phyloP scores from a whole-genome alignment of 495 filamentous ascomycete genomes.

The Tuber microsphaerosporum region DNA sequence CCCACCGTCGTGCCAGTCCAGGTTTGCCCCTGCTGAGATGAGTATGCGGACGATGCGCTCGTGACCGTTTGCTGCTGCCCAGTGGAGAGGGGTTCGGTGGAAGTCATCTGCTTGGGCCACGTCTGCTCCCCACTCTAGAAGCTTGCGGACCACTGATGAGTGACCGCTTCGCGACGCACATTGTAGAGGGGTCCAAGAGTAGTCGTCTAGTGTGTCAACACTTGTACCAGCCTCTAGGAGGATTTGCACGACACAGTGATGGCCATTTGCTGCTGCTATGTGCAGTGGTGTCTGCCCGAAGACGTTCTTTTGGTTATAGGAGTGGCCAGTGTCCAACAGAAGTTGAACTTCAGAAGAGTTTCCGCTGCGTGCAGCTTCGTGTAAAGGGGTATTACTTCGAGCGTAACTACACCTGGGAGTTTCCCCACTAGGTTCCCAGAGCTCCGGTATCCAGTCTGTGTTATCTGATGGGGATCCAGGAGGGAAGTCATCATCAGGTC shows the following conservation, averaged over 20 bases:
- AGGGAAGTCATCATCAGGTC: neutral
- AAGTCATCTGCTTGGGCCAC: conserved; percentile 2
- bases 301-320: neutral
- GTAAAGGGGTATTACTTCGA: neutral
- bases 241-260: conserved; percentile 5
- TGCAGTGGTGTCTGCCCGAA: conserved; percentile 21
- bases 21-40: neutral
- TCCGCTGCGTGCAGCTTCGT: conserved; percentile 1
- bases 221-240: conserved; percentile 12
- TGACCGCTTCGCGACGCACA: conserved; percentile 11
- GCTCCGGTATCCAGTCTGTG: neutral
- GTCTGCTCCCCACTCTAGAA: conserved; percentile 7
- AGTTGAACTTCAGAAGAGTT: conserved; percentile 3
- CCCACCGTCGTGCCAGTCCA: conserved; percentile 9
- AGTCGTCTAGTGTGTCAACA: conserved; percentile 4
- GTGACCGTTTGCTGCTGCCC: neutral
- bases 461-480: neutral
- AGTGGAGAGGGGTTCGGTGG: conserved; percentile 1
- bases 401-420: neutral
- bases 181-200: conserved; percentile 16
- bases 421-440: neutral
- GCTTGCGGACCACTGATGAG: conserved; percentile 8
- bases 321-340: neutral
- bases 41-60: conserved; percentile 17
- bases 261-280: conserved; percentile 10